phyloP scores from a whole-genome alignment of 1,284 basidiomycete species.

The Fomitopsis betulina region DNA sequence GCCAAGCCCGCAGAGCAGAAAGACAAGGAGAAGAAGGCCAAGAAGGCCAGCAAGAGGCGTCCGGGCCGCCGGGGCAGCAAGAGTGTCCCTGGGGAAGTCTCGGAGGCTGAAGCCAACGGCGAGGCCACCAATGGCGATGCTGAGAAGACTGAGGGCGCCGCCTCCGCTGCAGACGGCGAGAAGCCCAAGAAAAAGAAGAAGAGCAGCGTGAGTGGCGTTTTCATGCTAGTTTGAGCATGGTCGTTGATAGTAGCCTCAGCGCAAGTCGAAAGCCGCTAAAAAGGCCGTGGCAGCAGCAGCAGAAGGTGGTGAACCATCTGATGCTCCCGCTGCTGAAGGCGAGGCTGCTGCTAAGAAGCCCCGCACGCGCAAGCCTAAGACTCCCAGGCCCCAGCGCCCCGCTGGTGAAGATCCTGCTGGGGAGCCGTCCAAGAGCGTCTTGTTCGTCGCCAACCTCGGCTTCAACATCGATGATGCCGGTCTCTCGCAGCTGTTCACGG shows the following conservation, averaged over 20 bases:
- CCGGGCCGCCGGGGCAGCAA: conserved; percentile 78
- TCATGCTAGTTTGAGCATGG: conserved; percentile 9
- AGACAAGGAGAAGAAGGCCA: conserved; percentile 77
- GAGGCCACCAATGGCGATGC: conserved; percentile 45
- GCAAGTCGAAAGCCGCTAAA: conserved; percentile 50
- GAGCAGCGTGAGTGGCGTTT: conserved; percentile 42
- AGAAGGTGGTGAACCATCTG: neutral
- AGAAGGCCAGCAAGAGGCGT: conserved; percentile 62
- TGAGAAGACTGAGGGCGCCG: conserved; percentile 44
- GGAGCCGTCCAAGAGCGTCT: conserved; percentile 77
- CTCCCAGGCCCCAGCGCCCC: conserved; percentile 54
- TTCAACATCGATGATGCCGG: conserved; percentile 84
- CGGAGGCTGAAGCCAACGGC: conserved; percentile 81
- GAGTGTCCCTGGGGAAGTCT: conserved; percentile 80
- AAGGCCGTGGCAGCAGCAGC: conserved; percentile 33
- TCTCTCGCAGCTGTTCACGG: conserved; percentile 75
- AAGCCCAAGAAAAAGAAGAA: conserved; percentile 85
- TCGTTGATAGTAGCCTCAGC: conserved; percentile 32
- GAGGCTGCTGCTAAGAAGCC: conserved; percentile 39
- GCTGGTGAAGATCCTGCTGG: conserved; percentile 75
- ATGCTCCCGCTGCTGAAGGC: conserved; percentile 4
- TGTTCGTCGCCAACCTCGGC: conserved; percentile 94
- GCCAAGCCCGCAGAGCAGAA: conserved; percentile 87
- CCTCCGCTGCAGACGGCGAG: conserved; percentile 46
- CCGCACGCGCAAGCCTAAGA: conserved; percentile 58